A percentile compares a stretch with the other conserved stretches of the same genome.
Conservation (phyloP, 495 filamentous ascomycete species). For the Tuber magnatum region DNA sequence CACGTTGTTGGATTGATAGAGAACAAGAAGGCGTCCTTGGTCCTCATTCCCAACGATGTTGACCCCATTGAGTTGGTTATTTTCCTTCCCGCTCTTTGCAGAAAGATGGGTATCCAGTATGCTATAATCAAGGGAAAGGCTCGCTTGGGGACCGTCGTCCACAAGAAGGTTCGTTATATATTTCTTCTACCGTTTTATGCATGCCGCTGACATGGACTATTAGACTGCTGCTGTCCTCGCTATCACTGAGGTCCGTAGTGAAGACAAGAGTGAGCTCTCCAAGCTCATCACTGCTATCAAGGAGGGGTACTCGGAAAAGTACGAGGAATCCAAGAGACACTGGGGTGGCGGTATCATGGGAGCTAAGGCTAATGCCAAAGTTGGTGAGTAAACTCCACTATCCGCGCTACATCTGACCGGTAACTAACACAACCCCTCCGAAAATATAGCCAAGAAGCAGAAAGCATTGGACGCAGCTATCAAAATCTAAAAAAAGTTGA, state of each 20-base stretch:
- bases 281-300: constrained; percentile 95
- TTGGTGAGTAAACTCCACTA: constrained; percentile 46
- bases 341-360: constrained; percentile 99
- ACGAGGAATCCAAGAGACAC: constrained; percentile 82
- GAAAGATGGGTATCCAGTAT: constrained; percentile 99
- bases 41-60: constrained; percentile 98
- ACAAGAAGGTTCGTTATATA: constrained; percentile 75
- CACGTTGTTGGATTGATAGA: constrained; percentile 99
- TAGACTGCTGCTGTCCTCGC: constrained; percentile 94
- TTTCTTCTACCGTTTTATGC: background rate
- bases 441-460: constrained; percentile 64
- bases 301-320: constrained; percentile 95
- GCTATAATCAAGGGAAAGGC: constrained; percentile 99
- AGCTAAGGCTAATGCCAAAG: constrained; percentile 83
- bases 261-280: constrained; percentile 95
- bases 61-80: constrained; percentile 99
- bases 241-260: constrained; percentile 87
- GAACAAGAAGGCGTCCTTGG: constrained; percentile 99
- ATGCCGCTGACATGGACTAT: constrained; percentile 32
- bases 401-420: background rate
- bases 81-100: constrained; percentile 97
- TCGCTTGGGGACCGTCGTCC: constrained; percentile 93
- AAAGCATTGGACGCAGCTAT: constrained; percentile 86
- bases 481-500: constrained; percentile 99
- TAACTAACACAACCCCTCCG: constrained; percentile 13